Base-by-base conservation (phyloP, 129 eudicot genomes). In the Flaveria linearis region DNA sequence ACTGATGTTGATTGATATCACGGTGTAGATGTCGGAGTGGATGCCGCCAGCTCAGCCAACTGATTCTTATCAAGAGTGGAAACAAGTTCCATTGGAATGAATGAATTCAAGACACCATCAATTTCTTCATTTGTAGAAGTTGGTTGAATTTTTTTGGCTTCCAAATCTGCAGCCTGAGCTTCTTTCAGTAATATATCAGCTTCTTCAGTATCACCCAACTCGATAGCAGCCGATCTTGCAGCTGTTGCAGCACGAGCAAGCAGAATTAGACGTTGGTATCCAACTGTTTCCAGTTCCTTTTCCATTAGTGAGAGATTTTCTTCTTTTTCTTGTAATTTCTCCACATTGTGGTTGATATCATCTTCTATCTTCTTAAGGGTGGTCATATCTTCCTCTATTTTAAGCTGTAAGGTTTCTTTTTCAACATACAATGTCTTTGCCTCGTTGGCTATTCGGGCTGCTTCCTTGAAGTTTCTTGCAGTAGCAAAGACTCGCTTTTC, bases 401-500 rank as follows among this genome's bases (percentile, higher is more conserved):
- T 88, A 5, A 3, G 57, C 23, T 84, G 89, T 17, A 84, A 42
- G 39, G 68, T 75, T 73, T 91, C 90, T 57, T 79, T 88, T 73
- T 91, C 97, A 71, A 71, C 80, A 42, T 70, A 75, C 16, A 91
- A 69, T 17, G 87, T 61, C 85, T 91, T 91, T 13, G 86, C 85
- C 72, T 91, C 97, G 12, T 89, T 76, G 50, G 97, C 89, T 68
- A 91, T 77, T 3, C 94, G 86, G 33, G 94, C 97, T 51, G 97
- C 97, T 77, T 91, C 97, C 78, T 86, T 91, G 47, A 91, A 91
- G 77, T 91, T 91, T 85, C 97, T 88, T 68, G 91, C 88, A 56
- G 90, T 77, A 39, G 97, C 94, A 17, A 93, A 93, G 18, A 88
- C 91, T 77, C 78, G 85, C 85, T 91, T 91, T 75, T 91, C 97